Conservation (phyloP, 2,329 filamentous ascomycete genomes). For the Monilinia laxa region DNA sequence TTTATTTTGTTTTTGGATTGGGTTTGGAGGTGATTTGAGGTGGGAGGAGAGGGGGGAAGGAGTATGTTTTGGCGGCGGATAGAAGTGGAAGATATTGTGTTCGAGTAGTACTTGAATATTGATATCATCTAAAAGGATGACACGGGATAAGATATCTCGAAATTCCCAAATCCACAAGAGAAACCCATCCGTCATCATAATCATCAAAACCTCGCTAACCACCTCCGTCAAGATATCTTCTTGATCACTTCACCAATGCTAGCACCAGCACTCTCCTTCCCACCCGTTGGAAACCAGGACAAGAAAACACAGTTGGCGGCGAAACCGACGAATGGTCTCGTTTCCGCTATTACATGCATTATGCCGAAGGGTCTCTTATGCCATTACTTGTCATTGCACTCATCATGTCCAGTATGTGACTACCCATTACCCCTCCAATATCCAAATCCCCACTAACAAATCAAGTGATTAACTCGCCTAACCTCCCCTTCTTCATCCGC, state of each 20-base stretch:
- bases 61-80: not conserved
- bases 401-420: slow-evolving; percentile 52
- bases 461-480: slow-evolving; percentile 52
- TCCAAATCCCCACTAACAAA: not conserved
- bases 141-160: not conserved
- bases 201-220: not conserved
- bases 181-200: not conserved
- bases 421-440: not conserved
- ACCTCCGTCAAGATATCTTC: slow-evolving; percentile 57
- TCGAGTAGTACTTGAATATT: not conserved
- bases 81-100: not conserved
- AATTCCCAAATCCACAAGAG: too few relatives aligned
- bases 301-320: slow-evolving; percentile 56
- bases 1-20: not conserved
- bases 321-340: slow-evolving; percentile 62
- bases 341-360: slow-evolving; percentile 74
- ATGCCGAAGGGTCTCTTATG: slow-evolving; percentile 83
- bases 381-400: slow-evolving; percentile 63
- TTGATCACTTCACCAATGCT: slow-evolving; percentile 56
- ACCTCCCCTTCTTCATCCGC: slow-evolving; percentile 68
- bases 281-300: slow-evolving; percentile 55
- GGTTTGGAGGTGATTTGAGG: too few relatives aligned
- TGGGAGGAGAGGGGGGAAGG: not conserved
- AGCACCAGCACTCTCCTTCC: slow-evolving; percentile 50
- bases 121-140: not conserved